Evolutionary conservation across 2,329 filamentous ascomycete genomes (phyloP).

Genomic region (Alternaria postmessia): DNA sequence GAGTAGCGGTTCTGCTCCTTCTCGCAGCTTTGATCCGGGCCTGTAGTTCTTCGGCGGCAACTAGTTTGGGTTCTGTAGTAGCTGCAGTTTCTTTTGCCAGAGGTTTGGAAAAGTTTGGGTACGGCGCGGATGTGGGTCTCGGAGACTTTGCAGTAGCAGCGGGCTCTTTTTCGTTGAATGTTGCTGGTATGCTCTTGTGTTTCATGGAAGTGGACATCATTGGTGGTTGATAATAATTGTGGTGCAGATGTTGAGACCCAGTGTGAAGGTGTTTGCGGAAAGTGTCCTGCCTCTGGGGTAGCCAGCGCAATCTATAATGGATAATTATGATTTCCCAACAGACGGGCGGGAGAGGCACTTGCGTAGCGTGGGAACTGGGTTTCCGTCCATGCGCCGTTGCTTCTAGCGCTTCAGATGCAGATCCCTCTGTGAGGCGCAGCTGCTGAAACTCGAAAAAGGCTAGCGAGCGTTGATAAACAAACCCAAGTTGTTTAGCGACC

Average conservation of each 20-base stretch:
- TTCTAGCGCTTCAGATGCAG: slow-evolving; percentile 17
- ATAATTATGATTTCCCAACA: slow-evolving; percentile 21
- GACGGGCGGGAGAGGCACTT: slow-evolving; percentile 19
- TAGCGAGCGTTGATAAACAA: slow-evolving; percentile 20
- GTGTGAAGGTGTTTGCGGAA: not conserved
- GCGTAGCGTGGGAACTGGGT: slow-evolving; percentile 21
- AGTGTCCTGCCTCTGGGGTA: slow-evolving; percentile 6
- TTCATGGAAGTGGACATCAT: slow-evolving; percentile 46
- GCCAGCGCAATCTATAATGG: slow-evolving; percentile 20
- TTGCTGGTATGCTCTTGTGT: slow-evolving; percentile 43
- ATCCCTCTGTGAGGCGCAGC: slow-evolving; percentile 9
- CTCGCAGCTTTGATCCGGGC: slow-evolving; percentile 32
- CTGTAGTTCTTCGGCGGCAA: slow-evolving; percentile 28
- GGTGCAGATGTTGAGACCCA: not conserved
- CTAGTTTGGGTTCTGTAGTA: slow-evolving; percentile 13
- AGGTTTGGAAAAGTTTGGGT: slow-evolving; percentile 26
- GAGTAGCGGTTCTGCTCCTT: slow-evolving; percentile 17
- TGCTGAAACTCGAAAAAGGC: slow-evolving; percentile 6
- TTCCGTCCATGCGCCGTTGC: slow-evolving; percentile 18
- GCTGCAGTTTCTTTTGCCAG: not conserved
- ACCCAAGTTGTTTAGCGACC: slow-evolving; percentile 13
- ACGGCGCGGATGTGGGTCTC: slow-evolving; percentile 30
- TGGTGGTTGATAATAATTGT: not conserved
- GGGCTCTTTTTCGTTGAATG: slow-evolving; percentile 35
- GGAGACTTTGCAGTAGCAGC: slow-evolving; percentile 19